phyloP scores from a whole-genome alignment of 2,329 filamentous ascomycete species.

The Orbilia blumenaviensis region DNA sequence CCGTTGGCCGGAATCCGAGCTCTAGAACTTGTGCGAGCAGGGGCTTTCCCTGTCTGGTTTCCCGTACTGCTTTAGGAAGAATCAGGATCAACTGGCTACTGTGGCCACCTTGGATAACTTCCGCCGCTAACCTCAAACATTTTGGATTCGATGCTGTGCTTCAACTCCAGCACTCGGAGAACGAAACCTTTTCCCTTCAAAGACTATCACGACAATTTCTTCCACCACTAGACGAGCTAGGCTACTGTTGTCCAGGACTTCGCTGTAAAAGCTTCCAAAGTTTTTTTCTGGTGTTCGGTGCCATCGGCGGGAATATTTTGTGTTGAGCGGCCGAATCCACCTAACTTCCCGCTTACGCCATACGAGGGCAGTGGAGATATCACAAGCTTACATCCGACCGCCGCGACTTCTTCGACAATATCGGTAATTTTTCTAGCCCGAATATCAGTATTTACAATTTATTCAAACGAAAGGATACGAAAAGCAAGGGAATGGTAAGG shows the following conservation, averaged over 20 bases:
- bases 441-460: neutral
- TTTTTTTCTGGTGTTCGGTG: neutral
- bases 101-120: constrained; percentile 48
- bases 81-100: constrained; percentile 44
- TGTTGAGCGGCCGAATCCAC: constrained; percentile 32
- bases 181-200: neutral
- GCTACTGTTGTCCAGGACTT: neutral
- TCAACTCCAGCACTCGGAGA: neutral
- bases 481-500: constrained; percentile 30
- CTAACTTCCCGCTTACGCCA: constrained; percentile 17
- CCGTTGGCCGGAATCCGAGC: no score
- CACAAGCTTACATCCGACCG: constrained; percentile 40
- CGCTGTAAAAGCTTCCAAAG: neutral
- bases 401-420: constrained; percentile 3
- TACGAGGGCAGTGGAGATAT: neutral
- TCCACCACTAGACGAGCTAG: no score
- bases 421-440: neutral
- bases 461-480: neutral
- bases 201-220: neutral
- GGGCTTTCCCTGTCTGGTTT: constrained; percentile 22
- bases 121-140: constrained; percentile 33
- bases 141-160: neutral
- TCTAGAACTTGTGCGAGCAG: neutral
- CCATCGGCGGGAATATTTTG: neutral
- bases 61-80: constrained; percentile 36